phyloP scores from a whole-genome alignment of 495 filamentous ascomycete species.

The Schizothecium vesticola region DNA sequence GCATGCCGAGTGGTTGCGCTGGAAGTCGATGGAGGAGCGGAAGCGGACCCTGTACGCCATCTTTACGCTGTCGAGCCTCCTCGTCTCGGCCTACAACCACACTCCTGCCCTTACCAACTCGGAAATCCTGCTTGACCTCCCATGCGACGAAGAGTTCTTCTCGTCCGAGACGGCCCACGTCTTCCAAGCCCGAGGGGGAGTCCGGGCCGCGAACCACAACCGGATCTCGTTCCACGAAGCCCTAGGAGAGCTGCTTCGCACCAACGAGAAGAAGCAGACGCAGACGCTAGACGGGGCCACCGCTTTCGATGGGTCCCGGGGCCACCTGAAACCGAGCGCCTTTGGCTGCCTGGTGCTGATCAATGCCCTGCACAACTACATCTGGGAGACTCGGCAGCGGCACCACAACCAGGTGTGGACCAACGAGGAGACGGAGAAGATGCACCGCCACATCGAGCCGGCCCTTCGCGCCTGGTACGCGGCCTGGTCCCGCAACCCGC shows the following conservation, averaged over 20 bases:
- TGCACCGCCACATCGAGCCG: conserved; percentile 95
- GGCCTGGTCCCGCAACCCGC: conserved; percentile 82
- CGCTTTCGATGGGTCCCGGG: conserved; percentile 50
- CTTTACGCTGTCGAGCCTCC: conserved; percentile 82
- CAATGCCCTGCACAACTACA: conserved; percentile 95
- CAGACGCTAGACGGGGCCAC: conserved; percentile 39
- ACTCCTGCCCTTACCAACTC: conserved; percentile 88
- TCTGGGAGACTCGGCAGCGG: conserved; percentile 93
- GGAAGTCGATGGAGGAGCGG: conserved; percentile 85
- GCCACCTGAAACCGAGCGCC: conserved; percentile 77
- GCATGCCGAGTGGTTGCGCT: conserved; percentile 78
- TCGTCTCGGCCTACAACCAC: conserved; percentile 91
- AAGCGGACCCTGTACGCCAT: conserved; percentile 92
- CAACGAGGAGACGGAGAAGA: conserved; percentile 83
- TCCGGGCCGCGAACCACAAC: conserved; percentile 58
- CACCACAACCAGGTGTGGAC: conserved; percentile 91
- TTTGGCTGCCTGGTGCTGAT: conserved; percentile 93
- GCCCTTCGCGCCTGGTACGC: conserved; percentile 92
- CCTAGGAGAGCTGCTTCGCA: conserved; percentile 71
- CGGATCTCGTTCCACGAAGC: conserved; percentile 67
- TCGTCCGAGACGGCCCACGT: conserved; percentile 70
- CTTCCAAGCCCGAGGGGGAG: conserved; percentile 74
- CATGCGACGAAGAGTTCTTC: conserved; percentile 93
- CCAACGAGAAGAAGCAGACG: conserved; percentile 62
- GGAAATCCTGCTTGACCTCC: conserved; percentile 84